These are phyloP conservation scores for Daldinia grandis DNA, from an alignment of 495 filamentous ascomycete species.

Conservation along the genomic window DNA sequence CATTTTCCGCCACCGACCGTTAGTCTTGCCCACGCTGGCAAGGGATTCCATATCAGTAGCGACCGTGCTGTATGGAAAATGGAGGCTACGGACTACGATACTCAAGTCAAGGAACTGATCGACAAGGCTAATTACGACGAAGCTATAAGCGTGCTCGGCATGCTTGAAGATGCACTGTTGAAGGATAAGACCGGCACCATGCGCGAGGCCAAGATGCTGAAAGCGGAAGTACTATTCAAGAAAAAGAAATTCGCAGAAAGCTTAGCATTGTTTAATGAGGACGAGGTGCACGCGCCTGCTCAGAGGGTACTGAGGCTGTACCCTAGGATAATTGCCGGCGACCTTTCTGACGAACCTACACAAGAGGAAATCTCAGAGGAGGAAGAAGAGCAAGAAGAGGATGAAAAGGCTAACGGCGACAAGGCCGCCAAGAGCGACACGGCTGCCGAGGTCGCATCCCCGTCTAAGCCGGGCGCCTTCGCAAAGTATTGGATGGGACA, in stretches of 20 bases:
- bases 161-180: conserved; percentile 92
- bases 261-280: conserved; percentile 83
- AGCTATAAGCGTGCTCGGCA: conserved; percentile 84
- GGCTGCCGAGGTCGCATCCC: conserved; percentile 49
- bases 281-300: conserved; percentile 84
- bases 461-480: conserved; percentile 53
- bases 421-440: conserved; percentile 46
- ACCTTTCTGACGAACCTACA: conserved; percentile 65
- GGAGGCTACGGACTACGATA: conserved; percentile 91
- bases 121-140: conserved; percentile 83
- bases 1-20: conserved; percentile 95
- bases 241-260: conserved; percentile 86
- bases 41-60: conserved; percentile 89
- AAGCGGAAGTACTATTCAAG: conserved; percentile 85
- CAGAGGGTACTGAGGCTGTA: conserved; percentile 88
- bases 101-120: conserved; percentile 86
- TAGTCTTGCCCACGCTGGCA: conserved; percentile 90
- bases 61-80: conserved; percentile 94
- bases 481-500: conserved; percentile 62
- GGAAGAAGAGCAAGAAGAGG: conserved; percentile 56
- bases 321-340: conserved; percentile 83
- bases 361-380: conserved; percentile 49
- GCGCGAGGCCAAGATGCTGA: conserved; percentile 85
- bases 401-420: conserved; percentile 60
- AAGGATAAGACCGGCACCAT: conserved; percentile 81